Conservation (phyloP, 257 asterid species). For the Solanum piurae region DNA sequence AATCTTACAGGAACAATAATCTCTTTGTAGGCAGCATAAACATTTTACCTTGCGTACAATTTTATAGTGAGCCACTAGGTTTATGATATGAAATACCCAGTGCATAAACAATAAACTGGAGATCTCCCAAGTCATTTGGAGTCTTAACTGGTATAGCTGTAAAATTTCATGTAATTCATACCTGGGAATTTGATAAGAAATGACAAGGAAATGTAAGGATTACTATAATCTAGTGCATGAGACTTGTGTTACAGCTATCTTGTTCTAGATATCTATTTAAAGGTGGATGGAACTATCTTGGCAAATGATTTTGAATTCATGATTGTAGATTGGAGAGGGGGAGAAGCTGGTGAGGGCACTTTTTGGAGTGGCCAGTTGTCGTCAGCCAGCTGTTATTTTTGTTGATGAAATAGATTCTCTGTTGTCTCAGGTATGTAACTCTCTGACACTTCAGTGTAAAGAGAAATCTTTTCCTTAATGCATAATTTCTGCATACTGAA, state of each 20-base stretch:
- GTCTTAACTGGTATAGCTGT: not conserved
- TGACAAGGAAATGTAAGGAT: not conserved
- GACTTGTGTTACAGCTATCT: not conserved
- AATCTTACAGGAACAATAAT: not conserved
- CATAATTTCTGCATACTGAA: not conserved
- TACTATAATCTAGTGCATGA: not conserved
- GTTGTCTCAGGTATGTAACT: constrained; percentile 65
- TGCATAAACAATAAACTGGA: not conserved
- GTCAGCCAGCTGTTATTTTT: constrained; percentile 96
- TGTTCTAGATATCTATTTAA: not conserved
- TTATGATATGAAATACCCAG: not conserved
- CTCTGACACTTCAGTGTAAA: not conserved
- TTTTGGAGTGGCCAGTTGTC: constrained; percentile 97
- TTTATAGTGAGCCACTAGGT: not conserved
- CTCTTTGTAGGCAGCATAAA: not conserved
- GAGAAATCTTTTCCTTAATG: not conserved
- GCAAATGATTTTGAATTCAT: constrained; percentile 3
- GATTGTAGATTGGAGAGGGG: constrained; percentile 92
- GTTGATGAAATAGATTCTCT: constrained; percentile 98
- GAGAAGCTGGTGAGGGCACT: constrained; percentile 98
- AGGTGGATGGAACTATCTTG: not conserved
- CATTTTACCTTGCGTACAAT: not conserved
- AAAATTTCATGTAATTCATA: not conserved
- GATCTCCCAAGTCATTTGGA: not conserved
- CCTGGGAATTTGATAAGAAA: not conserved